Percentiles rank a stretch among this genome's conserved stretches.
phyloP scores from a whole-genome alignment of 306 rosid genomes.

The Dicorynia guianensis region DNA sequence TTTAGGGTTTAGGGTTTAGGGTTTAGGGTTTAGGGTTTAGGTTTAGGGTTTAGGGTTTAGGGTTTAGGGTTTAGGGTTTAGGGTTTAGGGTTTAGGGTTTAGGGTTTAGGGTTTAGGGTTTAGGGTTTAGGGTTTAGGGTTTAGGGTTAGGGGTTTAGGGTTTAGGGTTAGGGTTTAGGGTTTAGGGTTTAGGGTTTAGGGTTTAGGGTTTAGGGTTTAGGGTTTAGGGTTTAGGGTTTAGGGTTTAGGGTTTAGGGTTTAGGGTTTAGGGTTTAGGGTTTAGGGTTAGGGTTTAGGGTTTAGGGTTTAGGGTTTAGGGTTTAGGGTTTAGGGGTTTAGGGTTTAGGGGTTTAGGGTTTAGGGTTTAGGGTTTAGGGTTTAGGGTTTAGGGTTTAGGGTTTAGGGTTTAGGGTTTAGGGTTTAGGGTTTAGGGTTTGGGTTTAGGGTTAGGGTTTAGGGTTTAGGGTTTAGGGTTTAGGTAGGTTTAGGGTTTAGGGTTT shows the following conservation, averaged over 20 bases:
- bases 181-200: slow-evolving; percentile 17
- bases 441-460: slow-evolving; percentile 23
- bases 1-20: slow-evolving; percentile 26
- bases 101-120: slow-evolving; percentile 34
- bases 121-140: slow-evolving; percentile 33
- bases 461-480: too few species aligned
- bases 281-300: background rate
- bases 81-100: too few species aligned
- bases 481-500: slow-evolving; percentile 39
- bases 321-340: too few species aligned
- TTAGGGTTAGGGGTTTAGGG: slow-evolving; percentile 38
- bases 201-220: too few species aligned
- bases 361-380: slow-evolving; percentile 29
- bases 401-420: slow-evolving; percentile 33
- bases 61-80: slow-evolving; percentile 38
- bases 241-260: slow-evolving; percentile 44
- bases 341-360: slow-evolving; percentile 35
- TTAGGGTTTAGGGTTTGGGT: slow-evolving; percentile 26
- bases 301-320: slow-evolving; percentile 43
- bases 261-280: slow-evolving; percentile 43
- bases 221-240: slow-evolving; percentile 42
- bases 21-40: slow-evolving; percentile 36
- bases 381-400: slow-evolving; percentile 23
- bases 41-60: slow-evolving; percentile 32
- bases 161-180: slow-evolving; percentile 41